phyloP scores from a whole-genome alignment of 1,284 basidiomycete genomes.

The Hemileia vastatrix region DNA sequence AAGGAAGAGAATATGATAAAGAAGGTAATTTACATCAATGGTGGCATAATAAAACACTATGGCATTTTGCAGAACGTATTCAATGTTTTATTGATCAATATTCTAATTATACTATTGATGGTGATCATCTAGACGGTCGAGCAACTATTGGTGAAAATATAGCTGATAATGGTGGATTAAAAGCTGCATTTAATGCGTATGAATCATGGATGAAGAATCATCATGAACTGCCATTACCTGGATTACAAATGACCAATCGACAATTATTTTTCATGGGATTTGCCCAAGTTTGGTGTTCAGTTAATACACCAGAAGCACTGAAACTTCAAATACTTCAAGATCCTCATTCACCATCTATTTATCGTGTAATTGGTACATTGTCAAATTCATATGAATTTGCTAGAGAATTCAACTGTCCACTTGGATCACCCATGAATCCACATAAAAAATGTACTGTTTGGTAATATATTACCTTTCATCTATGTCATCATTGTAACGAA shows the following conservation, averaged over 20 bases:
- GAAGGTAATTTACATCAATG: constrained; percentile 56
- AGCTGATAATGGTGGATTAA: constrained; percentile 51
- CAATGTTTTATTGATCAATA: constrained; percentile 84
- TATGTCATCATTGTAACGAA: too few relatives aligned
- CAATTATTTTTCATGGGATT: too few relatives aligned
- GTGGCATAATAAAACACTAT: too few relatives aligned
- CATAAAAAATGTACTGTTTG: too few relatives aligned
- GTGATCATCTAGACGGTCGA: constrained; percentile 77
- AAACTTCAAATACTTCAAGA: too few relatives aligned
- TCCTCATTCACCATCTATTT: too few relatives aligned
- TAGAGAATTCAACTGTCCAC: constrained; percentile 32
- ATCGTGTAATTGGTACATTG: constrained; percentile 32
- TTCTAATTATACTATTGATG: too few relatives aligned
- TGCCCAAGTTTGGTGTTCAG: too few relatives aligned
- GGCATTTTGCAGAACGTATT: constrained; percentile 71
- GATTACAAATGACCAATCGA: too few relatives aligned
- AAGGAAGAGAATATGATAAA: constrained; percentile 59
- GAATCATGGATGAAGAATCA: constrained; percentile 32
- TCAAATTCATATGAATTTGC: constrained; percentile 33
- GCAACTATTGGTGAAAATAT: constrained; percentile 56
- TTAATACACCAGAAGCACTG: too few relatives aligned
- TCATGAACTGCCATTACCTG: too few relatives aligned
- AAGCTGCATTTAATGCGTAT: constrained; percentile 45
- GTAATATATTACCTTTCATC: too few relatives aligned
- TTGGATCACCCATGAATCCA: constrained; percentile 29